These are phyloP conservation scores for Phytophthora idaei DNA, from an alignment of 352 stramenopile species.

Conservation along the genomic window DNA sequence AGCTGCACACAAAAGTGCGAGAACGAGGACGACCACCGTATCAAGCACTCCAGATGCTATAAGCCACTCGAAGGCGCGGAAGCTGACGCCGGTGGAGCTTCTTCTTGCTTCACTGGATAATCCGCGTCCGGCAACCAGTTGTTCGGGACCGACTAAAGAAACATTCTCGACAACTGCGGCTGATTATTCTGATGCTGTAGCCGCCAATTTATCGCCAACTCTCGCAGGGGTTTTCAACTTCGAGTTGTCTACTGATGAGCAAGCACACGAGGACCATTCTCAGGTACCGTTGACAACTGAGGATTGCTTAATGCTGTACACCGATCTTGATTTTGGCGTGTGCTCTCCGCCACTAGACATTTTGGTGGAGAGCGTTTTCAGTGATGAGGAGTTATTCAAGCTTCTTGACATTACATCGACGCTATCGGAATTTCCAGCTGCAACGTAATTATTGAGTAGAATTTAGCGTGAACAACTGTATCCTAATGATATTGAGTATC, in stretches of 20 bases:
- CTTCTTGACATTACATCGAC: constrained; percentile 4
- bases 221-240: constrained; percentile 2
- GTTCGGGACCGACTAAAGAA: background rate
- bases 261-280: background rate
- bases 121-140: background rate
- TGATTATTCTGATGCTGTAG: background rate
- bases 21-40: background rate
- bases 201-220: background rate
- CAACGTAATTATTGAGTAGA: background rate
- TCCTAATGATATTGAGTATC: too few relatives aligned
- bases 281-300: background rate
- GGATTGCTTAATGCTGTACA: background rate
- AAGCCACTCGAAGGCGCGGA: background rate
- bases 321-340: too few relatives aligned
- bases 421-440: background rate
- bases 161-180: background rate
- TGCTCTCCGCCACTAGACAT: background rate
- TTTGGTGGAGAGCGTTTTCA: constrained; percentile 4
- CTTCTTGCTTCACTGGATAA: constrained; percentile 11
- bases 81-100: constrained; percentile 7
- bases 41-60: background rate
- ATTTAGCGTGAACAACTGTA: too few relatives aligned
- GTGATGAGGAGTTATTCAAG: constrained; percentile 13
- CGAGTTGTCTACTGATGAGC: background rate
- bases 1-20: constrained; percentile 1